Base-by-base conservation (phyloP, 164 flowering plant genomes). In the Protea cynaroides region DNA sequence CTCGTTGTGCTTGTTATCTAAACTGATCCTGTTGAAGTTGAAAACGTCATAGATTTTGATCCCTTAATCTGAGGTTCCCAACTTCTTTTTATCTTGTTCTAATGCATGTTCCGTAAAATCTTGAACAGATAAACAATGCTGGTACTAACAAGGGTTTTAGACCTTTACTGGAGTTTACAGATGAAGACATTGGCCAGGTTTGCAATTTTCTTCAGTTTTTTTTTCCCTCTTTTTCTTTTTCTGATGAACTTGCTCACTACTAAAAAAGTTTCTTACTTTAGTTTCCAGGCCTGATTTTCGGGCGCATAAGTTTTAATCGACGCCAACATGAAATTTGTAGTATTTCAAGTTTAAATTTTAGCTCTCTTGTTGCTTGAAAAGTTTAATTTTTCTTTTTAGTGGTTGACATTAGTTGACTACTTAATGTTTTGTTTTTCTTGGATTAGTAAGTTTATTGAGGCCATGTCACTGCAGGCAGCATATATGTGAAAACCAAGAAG, bases 71-170 rank as follows among this genome's bases (percentile, higher is more conserved):
- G 14, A 49, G 7, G 6, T 4, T 25, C 15, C 37, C 25, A 56
- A 22, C n/a, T 34, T 59, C n/a, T 34, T 34, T 22, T 19, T 13
- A 59, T 17, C 44, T 57, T 44, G 47, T 65, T 51, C 58, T 75
- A 22, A 75, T 25, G 34, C n/a, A 17, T 34, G 23, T 49, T 65
- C 24, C 70, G 60, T 23, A 29, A 57, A 47, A 15, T 61, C 37
- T 72, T 69, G 61, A 36, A 60, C 90, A 90, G 98, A 89, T 93
- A 61, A 93, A 93, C 61, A 93, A 93, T 77, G 98, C 98, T 25
- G 98, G 98, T 54, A 81, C 86, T 46, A 93, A 90, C 70, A 93
- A 93, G 82, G 98, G 97, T 22, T 93, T 93, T 65, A 82, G 96
- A 67, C 98, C 98, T 12, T 80, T 93, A 74, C 71, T 90, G 70